Evolutionary conservation across 2,329 filamentous ascomycete genomes (phyloP).

Genomic region (Onygenales sp.): DNA sequence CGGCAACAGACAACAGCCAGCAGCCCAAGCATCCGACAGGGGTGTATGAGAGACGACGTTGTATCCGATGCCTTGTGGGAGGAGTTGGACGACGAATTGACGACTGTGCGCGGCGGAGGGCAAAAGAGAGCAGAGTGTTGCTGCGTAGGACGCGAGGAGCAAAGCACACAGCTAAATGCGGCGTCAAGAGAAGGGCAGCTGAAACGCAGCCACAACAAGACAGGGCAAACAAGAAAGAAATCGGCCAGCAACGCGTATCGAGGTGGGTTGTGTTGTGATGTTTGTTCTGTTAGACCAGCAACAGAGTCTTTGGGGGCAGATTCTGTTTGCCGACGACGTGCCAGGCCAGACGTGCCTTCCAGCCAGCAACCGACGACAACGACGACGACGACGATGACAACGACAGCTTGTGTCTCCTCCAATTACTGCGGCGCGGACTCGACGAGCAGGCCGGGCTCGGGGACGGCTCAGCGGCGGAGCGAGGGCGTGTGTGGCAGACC

Average conservation of each 20-base stretch:
- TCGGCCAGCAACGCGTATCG: background rate
- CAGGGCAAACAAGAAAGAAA: background rate
- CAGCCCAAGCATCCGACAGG: background rate
- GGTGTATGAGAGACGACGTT: background rate
- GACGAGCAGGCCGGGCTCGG: too few species aligned
- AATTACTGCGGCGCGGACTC: too few species aligned
- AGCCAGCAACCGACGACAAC: too few species aligned
- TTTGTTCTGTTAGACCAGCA: constrained; percentile 1
- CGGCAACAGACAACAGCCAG: background rate
- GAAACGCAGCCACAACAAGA: background rate
- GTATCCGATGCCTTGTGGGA: background rate
- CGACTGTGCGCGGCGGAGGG: too few species aligned
- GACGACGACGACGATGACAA: too few species aligned
- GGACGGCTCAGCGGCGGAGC: too few species aligned
- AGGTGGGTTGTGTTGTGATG: background rate
- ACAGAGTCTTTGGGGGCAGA: background rate
- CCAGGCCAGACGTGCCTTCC: constrained; percentile 1
- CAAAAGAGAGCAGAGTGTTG: too few species aligned
- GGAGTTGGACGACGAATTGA: background rate
- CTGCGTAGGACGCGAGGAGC: too few species aligned
- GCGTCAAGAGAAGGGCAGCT: background rate
- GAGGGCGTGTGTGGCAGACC: too few species aligned
- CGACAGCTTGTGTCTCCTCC: too few species aligned
- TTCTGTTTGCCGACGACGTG: background rate
- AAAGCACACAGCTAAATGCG: too few species aligned